These are phyloP conservation scores for Phytopythium litorale DNA, from an alignment of 352 stramenopile genomes.

Conservation along the genomic window DNA sequence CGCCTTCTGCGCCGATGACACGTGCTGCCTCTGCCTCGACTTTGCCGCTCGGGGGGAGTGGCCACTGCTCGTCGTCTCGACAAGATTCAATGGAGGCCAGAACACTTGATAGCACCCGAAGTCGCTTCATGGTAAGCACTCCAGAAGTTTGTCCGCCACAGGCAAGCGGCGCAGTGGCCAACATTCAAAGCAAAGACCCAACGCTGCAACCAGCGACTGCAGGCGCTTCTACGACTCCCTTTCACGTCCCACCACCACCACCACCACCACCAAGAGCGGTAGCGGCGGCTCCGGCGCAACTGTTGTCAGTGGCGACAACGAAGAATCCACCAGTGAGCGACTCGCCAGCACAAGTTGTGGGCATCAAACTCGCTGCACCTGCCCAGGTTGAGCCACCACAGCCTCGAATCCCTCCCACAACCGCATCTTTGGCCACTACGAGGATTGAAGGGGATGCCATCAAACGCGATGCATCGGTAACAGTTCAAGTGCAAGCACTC, in stretches of 20 bases:
- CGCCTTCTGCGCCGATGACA: conserved; percentile 9
- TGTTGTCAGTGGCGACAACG: not conserved
- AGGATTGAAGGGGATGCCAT: too few relatives aligned
- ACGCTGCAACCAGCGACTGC: not conserved
- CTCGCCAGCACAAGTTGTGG: not conserved
- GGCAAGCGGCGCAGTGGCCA: not conserved
- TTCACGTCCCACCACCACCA: not conserved
- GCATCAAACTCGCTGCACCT: not conserved
- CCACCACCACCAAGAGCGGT: not conserved
- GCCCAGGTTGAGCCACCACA: too few relatives aligned
- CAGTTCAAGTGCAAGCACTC: not conserved
- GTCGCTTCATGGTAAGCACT: not conserved
- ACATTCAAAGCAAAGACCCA: not conserved
- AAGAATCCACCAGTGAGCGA: not conserved
- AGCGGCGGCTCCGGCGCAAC: not conserved
- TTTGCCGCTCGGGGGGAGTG: not conserved
- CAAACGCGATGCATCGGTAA: not conserved
- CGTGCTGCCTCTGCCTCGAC: conserved; percentile 29
- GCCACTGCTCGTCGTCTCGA: not conserved
- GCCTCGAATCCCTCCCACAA: too few relatives aligned
- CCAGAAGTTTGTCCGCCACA: not conserved
- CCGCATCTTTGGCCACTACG: too few relatives aligned
- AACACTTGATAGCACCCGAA: too few relatives aligned
- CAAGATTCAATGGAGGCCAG: not conserved
- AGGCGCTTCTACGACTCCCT: too few relatives aligned